phyloP scores from a whole-genome alignment of 2,329 filamentous ascomycete species.

The Dactylellina haptotyla region DNA sequence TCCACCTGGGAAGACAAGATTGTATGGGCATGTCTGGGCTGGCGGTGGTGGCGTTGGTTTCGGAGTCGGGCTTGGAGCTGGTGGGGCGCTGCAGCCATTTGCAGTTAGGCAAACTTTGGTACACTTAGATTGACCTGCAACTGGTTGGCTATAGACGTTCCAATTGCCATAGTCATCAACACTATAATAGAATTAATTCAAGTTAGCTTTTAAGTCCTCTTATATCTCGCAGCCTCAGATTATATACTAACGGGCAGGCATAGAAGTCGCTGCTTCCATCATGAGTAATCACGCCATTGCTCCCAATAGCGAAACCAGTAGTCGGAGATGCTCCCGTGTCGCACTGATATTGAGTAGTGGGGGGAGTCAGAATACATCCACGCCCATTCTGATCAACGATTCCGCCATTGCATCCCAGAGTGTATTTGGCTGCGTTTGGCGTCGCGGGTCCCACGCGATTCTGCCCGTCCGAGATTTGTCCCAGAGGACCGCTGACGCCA shows the following conservation, averaged over 20 bases:
- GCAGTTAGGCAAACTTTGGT: constrained; percentile 65
- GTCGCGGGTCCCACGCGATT: constrained; percentile 67
- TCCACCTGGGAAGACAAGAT: constrained; percentile 62
- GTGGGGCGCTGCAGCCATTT: constrained; percentile 60
- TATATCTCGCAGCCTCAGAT: background rate
- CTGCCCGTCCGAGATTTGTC: constrained; percentile 72
- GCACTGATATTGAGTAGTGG: constrained; percentile 71
- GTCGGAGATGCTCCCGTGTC: constrained; percentile 67
- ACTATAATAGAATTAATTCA: too few species aligned
- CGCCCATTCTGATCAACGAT: constrained; percentile 69
- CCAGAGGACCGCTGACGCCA: constrained; percentile 67
- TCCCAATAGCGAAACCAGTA: constrained; percentile 69
- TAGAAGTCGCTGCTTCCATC: constrained; percentile 68
- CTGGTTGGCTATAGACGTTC: constrained; percentile 67
- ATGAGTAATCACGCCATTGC: constrained; percentile 67
- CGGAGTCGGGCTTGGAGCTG: constrained; percentile 9
- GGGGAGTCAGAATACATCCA: constrained; percentile 72
- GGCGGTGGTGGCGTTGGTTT: constrained; percentile 26
- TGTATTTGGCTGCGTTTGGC: constrained; percentile 66
- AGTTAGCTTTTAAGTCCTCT: too few species aligned
- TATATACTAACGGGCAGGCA: constrained; percentile 69
- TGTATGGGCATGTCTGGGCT: constrained; percentile 60
- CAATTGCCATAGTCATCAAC: constrained; percentile 63
- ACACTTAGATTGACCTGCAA: constrained; percentile 65
- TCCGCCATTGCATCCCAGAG: constrained; percentile 66